phyloP scores from a whole-genome alignment of 345 rosid genomes.

The Euphorbia pulcherrima region DNA sequence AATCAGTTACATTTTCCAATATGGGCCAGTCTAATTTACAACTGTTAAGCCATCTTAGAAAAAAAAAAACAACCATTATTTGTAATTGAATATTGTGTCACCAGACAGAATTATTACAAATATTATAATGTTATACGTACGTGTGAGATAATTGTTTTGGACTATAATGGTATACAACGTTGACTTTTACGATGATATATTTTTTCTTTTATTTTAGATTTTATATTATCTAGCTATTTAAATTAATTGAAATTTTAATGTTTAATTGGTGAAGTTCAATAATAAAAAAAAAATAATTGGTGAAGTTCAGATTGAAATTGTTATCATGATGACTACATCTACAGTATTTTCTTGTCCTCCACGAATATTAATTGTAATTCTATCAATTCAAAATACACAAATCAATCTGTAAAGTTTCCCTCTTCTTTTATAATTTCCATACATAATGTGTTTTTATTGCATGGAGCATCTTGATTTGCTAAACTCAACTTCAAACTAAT shows the following conservation, averaged over 20 bases:
- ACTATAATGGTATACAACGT: not conserved
- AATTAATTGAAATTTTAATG: too few species aligned
- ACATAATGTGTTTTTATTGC: not conserved
- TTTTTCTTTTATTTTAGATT: not conserved
- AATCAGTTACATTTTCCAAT: not conserved
- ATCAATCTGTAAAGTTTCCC: not conserved
- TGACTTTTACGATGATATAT: not conserved
- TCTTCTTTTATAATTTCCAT: too few species aligned
- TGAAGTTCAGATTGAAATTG: too few species aligned
- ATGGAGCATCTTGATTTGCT: not conserved
- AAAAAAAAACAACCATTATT: not conserved
- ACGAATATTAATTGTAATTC: too few species aligned
- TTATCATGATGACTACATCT: too few species aligned
- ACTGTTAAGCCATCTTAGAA: not conserved
- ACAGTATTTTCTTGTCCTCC: too few species aligned
- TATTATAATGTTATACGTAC: not conserved
- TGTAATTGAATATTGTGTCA: not conserved
- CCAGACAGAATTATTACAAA: not conserved
- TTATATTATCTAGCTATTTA: too few species aligned
- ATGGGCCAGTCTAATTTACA: not conserved
- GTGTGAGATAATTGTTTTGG: slow-evolving; percentile 23
- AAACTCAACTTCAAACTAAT: not conserved
- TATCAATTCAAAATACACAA: not conserved
- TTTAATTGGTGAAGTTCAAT: too few species aligned
- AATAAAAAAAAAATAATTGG: too few species aligned